A percentile compares a stretch with the other conserved stretches of the same genome.
phyloP scores from a whole-genome alignment of 768 basidiomycete genomes.

The Russula vinacea region DNA sequence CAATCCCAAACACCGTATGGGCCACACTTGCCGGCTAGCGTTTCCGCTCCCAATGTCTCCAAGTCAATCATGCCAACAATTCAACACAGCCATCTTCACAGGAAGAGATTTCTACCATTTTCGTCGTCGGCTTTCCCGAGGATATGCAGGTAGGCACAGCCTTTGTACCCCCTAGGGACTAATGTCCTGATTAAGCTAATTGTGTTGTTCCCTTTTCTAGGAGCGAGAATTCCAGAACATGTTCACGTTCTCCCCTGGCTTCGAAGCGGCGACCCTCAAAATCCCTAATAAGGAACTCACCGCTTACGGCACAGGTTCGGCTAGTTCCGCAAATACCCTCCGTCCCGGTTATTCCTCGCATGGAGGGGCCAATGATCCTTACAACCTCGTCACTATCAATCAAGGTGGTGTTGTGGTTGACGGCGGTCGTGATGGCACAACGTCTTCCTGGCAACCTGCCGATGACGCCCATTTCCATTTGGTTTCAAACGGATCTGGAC shows the following conservation, averaged over 20 bases:
- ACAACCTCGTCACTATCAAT: conserved; percentile 78
- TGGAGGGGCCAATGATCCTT: conserved; percentile 69
- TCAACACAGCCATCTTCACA: conserved; percentile 39
- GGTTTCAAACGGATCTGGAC: conserved; percentile 23
- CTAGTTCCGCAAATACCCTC: conserved; percentile 23
- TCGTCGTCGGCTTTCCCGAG: conserved; percentile 98
- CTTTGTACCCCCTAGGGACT: conserved; percentile 16
- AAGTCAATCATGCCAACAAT: conserved; percentile 34
- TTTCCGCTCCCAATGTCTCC: conserved; percentile 33
- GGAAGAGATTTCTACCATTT: conserved; percentile 95
- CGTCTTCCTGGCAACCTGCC: conserved; percentile 56
- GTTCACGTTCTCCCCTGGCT: conserved; percentile 94
- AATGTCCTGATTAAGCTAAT: conserved; percentile 21
- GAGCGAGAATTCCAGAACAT: conserved; percentile 99
- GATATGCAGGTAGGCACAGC: conserved; percentile 81
- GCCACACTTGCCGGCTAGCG: conserved; percentile 55
- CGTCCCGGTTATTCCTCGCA: conserved; percentile 34
- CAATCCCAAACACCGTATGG: conserved; percentile 77
- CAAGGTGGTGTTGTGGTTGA: conserved; percentile 84
- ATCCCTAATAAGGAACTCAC: conserved; percentile 91
- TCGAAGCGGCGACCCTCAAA: conserved; percentile 97
- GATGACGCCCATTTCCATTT: conserved; percentile 40
- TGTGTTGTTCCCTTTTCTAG: conserved; percentile 41
- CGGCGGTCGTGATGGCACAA: conserved; percentile 65
- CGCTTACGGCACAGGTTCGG: conserved; percentile 52